Conservation (phyloP, 257 asterid genomes). For the Solanum dulcamara region DNA sequence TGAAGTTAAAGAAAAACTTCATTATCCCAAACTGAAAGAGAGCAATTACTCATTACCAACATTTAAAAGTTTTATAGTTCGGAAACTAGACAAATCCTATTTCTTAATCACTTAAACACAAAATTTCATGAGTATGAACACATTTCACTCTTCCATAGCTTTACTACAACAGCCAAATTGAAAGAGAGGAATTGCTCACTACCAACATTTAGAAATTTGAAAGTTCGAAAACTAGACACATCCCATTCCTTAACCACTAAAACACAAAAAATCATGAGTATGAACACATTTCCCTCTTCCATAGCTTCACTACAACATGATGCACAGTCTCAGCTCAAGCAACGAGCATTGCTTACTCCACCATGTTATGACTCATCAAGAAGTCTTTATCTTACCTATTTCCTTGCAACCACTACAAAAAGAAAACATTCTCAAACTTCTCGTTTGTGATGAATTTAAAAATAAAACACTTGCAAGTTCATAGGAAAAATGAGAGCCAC, state of each 20-base stretch:
- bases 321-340: background rate
- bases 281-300: background rate
- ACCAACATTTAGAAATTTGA: background rate
- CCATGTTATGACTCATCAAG: background rate
- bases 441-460: background rate
- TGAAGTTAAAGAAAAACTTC: background rate
- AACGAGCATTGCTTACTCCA: background rate
- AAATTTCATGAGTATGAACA: background rate
- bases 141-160: background rate
- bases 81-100: background rate
- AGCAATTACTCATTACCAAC: background rate
- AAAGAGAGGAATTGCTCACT: background rate
- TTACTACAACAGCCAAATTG: background rate
- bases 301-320: background rate
- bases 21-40: background rate
- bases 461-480: background rate
- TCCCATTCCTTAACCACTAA: background rate
- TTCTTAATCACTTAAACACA: background rate
- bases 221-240: background rate
- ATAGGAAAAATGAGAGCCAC: background rate
- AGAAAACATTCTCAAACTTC: background rate
- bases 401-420: background rate
- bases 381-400: background rate
- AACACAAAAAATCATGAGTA: background rate
- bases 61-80: background rate